A percentile compares a stretch with the other conserved stretches of the same genome.
phyloP scores from a whole-genome alignment of 768 basidiomycete species.

The Kwoniella mangroviensis region DNA sequence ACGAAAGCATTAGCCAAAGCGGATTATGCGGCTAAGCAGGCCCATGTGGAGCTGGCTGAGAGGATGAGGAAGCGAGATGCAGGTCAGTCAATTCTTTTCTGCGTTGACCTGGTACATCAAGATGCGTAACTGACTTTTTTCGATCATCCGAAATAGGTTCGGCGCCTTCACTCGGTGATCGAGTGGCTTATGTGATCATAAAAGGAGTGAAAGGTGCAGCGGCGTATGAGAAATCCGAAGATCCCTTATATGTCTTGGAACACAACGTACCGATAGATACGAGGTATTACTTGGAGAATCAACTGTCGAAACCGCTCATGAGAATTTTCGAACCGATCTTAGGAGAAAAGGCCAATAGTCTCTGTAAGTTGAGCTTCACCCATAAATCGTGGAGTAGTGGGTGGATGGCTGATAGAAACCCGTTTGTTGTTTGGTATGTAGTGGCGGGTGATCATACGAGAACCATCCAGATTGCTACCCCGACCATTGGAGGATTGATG shows the following conservation, averaged over 20 bases:
- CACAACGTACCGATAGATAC: conserved; percentile 98
- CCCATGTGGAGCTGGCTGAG: conserved; percentile 92
- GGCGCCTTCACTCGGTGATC: conserved; percentile 95
- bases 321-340: conserved; percentile 97
- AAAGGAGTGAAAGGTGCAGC: conserved; percentile 96
- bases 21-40: conserved; percentile 95
- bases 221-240: conserved; percentile 98
- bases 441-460: conserved; percentile 96
- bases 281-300: conserved; percentile 96
- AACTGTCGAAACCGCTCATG: conserved; percentile 93
- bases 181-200: conserved; percentile 97
- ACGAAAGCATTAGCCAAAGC: conserved; percentile 94
- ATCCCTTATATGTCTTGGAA: conserved; percentile 94
- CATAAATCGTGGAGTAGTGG: too few species aligned
- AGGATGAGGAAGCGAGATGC: conserved; percentile 96
- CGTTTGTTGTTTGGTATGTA: conserved; percentile 52
- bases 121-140: too few species aligned
- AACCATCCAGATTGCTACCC: conserved; percentile 93
- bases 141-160: conserved; percentile 65
- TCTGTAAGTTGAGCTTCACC: too few species aligned
- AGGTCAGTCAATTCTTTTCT: conserved; percentile 60
- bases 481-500: conserved; percentile 95
- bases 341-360: conserved; percentile 82
- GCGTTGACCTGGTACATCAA: too few species aligned
- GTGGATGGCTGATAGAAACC: not conserved